phyloP scores from a whole-genome alignment of 2,329 filamentous ascomycete genomes.

The Neonectria hederae region DNA sequence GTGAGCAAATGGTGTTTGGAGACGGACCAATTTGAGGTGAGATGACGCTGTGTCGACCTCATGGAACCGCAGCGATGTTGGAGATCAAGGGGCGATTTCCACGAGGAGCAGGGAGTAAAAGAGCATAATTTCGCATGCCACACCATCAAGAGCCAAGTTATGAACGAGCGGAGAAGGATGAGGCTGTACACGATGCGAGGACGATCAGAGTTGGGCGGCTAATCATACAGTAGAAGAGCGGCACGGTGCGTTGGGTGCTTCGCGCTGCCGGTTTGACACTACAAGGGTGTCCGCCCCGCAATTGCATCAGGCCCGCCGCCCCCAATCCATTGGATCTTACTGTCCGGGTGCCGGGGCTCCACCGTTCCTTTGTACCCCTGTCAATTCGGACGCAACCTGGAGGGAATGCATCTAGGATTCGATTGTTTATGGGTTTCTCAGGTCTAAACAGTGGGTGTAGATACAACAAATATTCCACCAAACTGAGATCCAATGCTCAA shows the following conservation, averaged over 20 bases:
- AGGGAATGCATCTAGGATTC: not conserved
- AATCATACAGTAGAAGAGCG: constrained; percentile 16
- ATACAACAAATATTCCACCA: not conserved
- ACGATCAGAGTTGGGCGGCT: constrained; percentile 15
- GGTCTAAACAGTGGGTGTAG: not conserved
- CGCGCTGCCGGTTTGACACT: constrained; percentile 1
- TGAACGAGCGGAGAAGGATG: constrained; percentile 21
- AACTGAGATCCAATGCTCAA: too few species aligned
- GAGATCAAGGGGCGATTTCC: constrained; percentile 34
- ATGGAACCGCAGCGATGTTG: constrained; percentile 28
- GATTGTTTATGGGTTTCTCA: not conserved
- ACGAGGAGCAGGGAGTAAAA: not conserved
- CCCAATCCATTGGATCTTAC: not conserved
- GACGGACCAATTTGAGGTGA: constrained; percentile 9
- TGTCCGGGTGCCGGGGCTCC: not conserved
- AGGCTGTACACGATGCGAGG: constrained; percentile 28
- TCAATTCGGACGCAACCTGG: not conserved
- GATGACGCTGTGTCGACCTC: constrained; percentile 26
- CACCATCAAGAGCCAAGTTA: not conserved
- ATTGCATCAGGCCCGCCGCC: not conserved
- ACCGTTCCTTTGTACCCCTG: not conserved
- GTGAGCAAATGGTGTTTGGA: constrained; percentile 7
- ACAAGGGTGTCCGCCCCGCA: constrained; percentile 6
- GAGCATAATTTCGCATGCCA: constrained; percentile 33
- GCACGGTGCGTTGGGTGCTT: constrained; percentile 11